Evolutionary conservation across 2,329 filamentous ascomycete species (phyloP).

Genomic region (Rasamsonia emersonii): DNA sequence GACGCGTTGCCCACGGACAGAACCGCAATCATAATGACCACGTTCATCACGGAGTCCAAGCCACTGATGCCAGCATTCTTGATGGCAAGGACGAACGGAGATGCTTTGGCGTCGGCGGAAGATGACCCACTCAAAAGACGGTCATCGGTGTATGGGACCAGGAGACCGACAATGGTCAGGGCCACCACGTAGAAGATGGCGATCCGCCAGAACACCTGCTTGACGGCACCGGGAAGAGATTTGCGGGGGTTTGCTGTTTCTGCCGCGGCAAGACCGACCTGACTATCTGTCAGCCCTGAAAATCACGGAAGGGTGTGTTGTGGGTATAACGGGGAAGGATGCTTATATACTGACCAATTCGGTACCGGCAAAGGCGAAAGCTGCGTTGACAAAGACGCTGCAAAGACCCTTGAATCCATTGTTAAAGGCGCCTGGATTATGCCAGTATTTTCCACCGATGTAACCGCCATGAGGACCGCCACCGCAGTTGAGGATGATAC

Average conservation of each 20-base stretch:
- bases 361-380: slow-evolving; percentile 55
- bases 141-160: slow-evolving; percentile 64
- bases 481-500: slow-evolving; percentile 76
- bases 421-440: slow-evolving; percentile 64
- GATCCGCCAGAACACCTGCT: slow-evolving; percentile 94
- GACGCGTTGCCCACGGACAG: slow-evolving; percentile 86
- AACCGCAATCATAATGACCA: slow-evolving; percentile 85
- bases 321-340: too few species aligned
- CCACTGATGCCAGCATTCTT: slow-evolving; percentile 71
- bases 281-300: too few species aligned
- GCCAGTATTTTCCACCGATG: slow-evolving; percentile 72
- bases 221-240: slow-evolving; percentile 75
- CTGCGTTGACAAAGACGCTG: slow-evolving; percentile 54
- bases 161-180: slow-evolving; percentile 68
- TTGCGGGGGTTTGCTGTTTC: slow-evolving; percentile 53
- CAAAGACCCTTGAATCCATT: slow-evolving; percentile 60
- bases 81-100: slow-evolving; percentile 91
- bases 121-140: slow-evolving; percentile 52
- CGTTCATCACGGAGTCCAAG: slow-evolving; percentile 84
- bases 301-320: too few species aligned
- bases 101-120: slow-evolving; percentile 62
- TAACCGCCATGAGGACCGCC: slow-evolving; percentile 66
- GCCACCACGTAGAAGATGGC: slow-evolving; percentile 82
- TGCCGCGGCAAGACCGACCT: slow-evolving; percentile 52
- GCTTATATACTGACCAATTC: too few species aligned